Conservation (phyloP, 1,284 basidiomycete species). For the Gomphus sp. region DNA sequence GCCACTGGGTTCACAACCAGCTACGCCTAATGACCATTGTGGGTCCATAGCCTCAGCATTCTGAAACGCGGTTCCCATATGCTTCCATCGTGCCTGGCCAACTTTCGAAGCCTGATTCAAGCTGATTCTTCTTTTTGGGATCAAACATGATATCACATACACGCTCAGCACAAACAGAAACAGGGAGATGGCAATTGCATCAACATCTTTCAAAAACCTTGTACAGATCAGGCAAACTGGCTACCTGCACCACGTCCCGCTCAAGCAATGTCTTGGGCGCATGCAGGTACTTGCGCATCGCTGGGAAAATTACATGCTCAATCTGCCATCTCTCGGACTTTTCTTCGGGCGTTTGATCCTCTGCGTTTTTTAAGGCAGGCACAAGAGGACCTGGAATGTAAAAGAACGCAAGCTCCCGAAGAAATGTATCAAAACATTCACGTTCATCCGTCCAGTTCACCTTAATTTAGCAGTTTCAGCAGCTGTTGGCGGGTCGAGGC, state of each 20-base stretch:
- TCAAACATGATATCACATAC: background rate
- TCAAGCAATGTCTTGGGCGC: slow-evolving; percentile 65
- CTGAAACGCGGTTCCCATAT: too few species aligned
- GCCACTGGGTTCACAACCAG: background rate
- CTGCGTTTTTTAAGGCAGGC: slow-evolving; percentile 16
- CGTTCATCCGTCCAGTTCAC: slow-evolving; percentile 85
- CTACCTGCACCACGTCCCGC: slow-evolving; percentile 75
- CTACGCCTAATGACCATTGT: background rate
- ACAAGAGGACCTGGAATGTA: slow-evolving; percentile 59
- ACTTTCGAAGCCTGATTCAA: background rate
- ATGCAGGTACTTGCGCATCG: slow-evolving; percentile 64
- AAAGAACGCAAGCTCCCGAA: slow-evolving; percentile 87
- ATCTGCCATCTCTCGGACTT: slow-evolving; percentile 74
- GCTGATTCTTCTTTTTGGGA: background rate
- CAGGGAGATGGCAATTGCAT: slow-evolving; percentile 7
- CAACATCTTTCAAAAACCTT: slow-evolving; percentile 86
- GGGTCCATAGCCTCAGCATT: background rate
- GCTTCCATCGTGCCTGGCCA: too few species aligned
- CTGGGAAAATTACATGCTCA: slow-evolving; percentile 81
- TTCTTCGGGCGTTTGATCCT: slow-evolving; percentile 24
- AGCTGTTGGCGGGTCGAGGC: background rate
- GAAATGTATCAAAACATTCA: slow-evolving; percentile 78
- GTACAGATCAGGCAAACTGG: slow-evolving; percentile 82
- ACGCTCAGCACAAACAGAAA: background rate
- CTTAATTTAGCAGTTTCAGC: slow-evolving; percentile 27